Evolutionary conservation across 805 yeast genomes (phyloP), one percentile per base, ranked within the genome.

Genomic region (Groenewaldozyma tartarivorans): DNA sequence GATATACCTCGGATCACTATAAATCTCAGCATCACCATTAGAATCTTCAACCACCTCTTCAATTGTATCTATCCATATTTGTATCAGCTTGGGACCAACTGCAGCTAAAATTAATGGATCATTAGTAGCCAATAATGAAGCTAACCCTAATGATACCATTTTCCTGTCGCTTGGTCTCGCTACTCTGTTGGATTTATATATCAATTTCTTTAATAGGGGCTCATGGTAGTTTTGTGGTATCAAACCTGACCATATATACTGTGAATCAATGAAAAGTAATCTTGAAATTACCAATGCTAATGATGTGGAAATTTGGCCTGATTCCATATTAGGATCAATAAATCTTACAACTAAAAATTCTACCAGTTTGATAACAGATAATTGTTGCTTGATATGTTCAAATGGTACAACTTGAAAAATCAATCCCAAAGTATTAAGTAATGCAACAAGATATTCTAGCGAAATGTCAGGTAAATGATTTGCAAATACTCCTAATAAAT

Each of bases 161-260:
- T 90, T 90, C 46, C 81, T 75, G 49, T 77, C 75, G 44, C 84
- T 69, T 1, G 94, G 88, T 51, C 79, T 86, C 33, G 81, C 82
- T 42, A 83, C 71, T 44, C 74, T 74, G 20, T 67, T 63, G 32
- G 66, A 60, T 65, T 47, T 47, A 11, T 48, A 48, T 11, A 60
- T 32, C 68, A 67, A 63, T 17, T 22, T 38, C 20, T 50, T 52
- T 19, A 57, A 36, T 7, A 57, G 29, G n/a, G 17, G 13, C 20
- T 20, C 35, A 20, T 38, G 20, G 7, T 24, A 13, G 29, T 7
- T 9, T 24, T 7, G 13, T 9, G 7, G 11, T 9, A 24, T 7
- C 13, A 13, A 7, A 7, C 7, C 29, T 7, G 29, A 9, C 29
- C 29, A 24, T 13, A 24, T 9, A 24, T 9, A 24, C 11, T 24